These are phyloP conservation scores for Cenchrus americanus DNA, from an alignment of 176 grass and related monocot species.

Conservation along the genomic window DNA sequence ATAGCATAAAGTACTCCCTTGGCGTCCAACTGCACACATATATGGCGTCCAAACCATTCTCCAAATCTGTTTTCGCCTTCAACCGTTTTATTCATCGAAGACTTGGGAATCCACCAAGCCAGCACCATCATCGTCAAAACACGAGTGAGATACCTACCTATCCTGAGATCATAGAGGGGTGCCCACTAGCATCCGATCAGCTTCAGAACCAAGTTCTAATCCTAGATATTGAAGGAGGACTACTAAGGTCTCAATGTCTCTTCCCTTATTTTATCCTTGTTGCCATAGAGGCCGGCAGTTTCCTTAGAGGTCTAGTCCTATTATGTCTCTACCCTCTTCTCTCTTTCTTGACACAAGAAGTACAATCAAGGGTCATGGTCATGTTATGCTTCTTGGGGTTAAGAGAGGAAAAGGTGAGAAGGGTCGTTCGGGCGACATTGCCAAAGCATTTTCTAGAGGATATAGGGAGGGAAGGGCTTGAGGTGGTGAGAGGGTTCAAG, in stretches of 20 bases:
- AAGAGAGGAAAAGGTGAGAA: slow-evolving; percentile 49
- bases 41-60: slow-evolving; percentile 55
- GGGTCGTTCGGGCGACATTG: slow-evolving; percentile 59
- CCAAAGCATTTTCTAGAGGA: slow-evolving; percentile 82
- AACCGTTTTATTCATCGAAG: slow-evolving; percentile 46
- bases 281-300: slow-evolving; percentile 76
- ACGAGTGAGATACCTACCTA: slow-evolving; percentile 17
- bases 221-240: slow-evolving; percentile 72
- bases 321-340: slow-evolving; percentile 62
- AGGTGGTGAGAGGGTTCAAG: slow-evolving; percentile 38
- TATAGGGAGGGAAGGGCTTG: slow-evolving; percentile 67
- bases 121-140: slow-evolving; percentile 33
- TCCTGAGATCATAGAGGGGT: slow-evolving; percentile 34
- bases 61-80: slow-evolving; percentile 50
- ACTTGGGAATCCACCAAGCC: slow-evolving; percentile 29
- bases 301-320: slow-evolving; percentile 72
- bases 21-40: slow-evolving; percentile 20
- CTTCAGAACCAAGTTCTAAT: slow-evolving; percentile 54
- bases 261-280: slow-evolving; percentile 91
- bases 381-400: slow-evolving; percentile 71
- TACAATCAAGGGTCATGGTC: slow-evolving; percentile 53
- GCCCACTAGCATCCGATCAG: slow-evolving; percentile 14
- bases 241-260: slow-evolving; percentile 64
- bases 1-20: slow-evolving; percentile 11
- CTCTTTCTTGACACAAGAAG: slow-evolving; percentile 51